Evolutionary conservation across 495 filamentous ascomycete species (phyloP), one percentile per base, ranked within the genome.

Genomic region (Penicillium chermesinum): DNA sequence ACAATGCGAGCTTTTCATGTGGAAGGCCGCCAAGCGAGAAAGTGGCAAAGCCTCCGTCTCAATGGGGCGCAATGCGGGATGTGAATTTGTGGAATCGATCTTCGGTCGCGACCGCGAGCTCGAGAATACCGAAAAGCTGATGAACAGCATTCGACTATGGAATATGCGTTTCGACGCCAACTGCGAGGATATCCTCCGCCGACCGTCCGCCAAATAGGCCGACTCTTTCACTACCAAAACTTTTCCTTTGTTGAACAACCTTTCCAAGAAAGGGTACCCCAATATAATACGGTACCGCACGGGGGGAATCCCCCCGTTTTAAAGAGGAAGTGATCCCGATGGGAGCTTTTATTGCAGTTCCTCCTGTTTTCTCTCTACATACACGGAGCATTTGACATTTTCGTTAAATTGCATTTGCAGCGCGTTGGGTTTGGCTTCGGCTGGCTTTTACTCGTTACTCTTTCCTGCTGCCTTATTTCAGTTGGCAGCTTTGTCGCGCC

Each of bases 71-170:
- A 89, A 89, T 63, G 87, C 88, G 48, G 94, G 94, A 33, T 85
- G 84, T 55, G 94, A 96, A 78, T 97, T 98, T 63, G 91, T 98
- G 58, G 88, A 96, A 61, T 88, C 91, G 38, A 88, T 98, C 53
- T 98, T 97, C 61, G 94, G 93, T 55, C 82, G 86, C 50, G 93
- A 96, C 61, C 83, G 91, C 45, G 86, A 96, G 65, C 76, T 96
- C 34, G 87, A 95, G 65, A 83, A 83, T 63, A 96, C 93, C n/a
- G 88, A 97, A 75, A 85, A 85, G 70, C 77, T 97, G 69, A 96
- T 97, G 93, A 81, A 86, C 53, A 84, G 84, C 44, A 85, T 96
- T 63, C 82, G 86, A n/a, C 76, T 91, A 9, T 98, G 93, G 91
- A 89, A 87, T 61, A 83, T 95, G 72, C 84, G 93, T 16, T 98